Base-by-base conservation (phyloP, 2,329 filamentous ascomycete species). In the Pestalotiopsis fici region DNA sequence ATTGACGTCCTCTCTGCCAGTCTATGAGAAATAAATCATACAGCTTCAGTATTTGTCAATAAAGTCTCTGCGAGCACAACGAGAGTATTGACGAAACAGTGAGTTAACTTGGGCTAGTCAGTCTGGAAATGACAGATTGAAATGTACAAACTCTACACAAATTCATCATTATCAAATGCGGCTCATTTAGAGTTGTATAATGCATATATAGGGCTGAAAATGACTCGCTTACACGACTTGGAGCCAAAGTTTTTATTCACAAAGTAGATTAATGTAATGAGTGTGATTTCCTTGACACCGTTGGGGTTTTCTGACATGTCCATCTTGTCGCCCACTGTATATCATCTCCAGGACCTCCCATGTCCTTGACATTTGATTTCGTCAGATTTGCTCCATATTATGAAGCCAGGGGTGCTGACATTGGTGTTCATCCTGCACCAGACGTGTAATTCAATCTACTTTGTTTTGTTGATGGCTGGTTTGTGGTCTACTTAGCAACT, bases 201-300 rank as follows among this genome's bases (percentile, higher is more conserved):
- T 60, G 57, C 57, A 60, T n/a, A n/a, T 59, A 31, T 60, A 60
- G 27, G 28, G 57, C 57, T 60, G 57, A 60, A n/a, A 15, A 21
- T 35, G 28, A 60, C 31, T 3, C 13, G 21, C 13, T 21, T 12
- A 23, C 31, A 31, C 18, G 57, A n/a, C 18, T n/a, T 12, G 3
- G 37, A 37, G 27, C 23, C 15, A 25, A 23, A 4, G 11, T 35
- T 35, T 35, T 7, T 6, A 35, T 6, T 35, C 11, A 35, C 31
- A 6, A 35, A 50, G n/a, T 60, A n/a, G 18, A 21, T 31, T 31
- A 9, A 31, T n/a, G 28, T 39, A 21, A 27, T 27, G 13, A 21
- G n/a, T n/a, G 31, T 21, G 4, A 9, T 37, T 3, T 35, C 31
- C 15, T n/a, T 7, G 2, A 60, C 4, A 60, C 11, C 31, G 6